phyloP scores from a whole-genome alignment of 345 rosid genomes.

The Raphanus sativus region DNA sequence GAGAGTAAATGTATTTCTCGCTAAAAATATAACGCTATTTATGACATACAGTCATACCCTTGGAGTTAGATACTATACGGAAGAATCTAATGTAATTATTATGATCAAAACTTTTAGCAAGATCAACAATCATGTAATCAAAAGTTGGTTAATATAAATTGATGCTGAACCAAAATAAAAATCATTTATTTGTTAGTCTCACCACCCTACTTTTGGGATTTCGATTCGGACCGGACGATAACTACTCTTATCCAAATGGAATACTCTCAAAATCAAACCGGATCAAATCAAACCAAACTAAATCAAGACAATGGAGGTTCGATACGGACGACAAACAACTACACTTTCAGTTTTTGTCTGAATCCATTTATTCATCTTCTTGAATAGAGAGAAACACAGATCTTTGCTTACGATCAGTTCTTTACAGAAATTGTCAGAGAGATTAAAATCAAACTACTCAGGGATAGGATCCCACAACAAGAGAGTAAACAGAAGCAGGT shows the following conservation, averaged over 20 bases:
- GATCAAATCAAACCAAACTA: neutral
- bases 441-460: neutral
- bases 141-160: too few relatives aligned
- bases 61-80: too few relatives aligned
- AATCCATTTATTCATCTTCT: neutral
- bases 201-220: neutral
- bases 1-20: too few relatives aligned
- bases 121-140: too few relatives aligned
- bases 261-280: neutral
- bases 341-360: neutral
- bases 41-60: too few relatives aligned
- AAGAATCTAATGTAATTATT: too few relatives aligned
- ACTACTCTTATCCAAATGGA: neutral
- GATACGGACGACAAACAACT: neutral
- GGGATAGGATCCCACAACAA: conserved; percentile 59
- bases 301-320: neutral
- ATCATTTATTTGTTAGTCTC: neutral
- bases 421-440: neutral
- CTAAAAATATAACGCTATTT: too few relatives aligned
- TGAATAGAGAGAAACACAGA: neutral
- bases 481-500: conserved; percentile 53
- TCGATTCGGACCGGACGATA: neutral
- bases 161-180: neutral
- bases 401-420: neutral
- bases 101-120: too few relatives aligned